phyloP scores from a whole-genome alignment of 2,329 filamentous ascomycete genomes.

The Aspergillus quadrilineatus region DNA sequence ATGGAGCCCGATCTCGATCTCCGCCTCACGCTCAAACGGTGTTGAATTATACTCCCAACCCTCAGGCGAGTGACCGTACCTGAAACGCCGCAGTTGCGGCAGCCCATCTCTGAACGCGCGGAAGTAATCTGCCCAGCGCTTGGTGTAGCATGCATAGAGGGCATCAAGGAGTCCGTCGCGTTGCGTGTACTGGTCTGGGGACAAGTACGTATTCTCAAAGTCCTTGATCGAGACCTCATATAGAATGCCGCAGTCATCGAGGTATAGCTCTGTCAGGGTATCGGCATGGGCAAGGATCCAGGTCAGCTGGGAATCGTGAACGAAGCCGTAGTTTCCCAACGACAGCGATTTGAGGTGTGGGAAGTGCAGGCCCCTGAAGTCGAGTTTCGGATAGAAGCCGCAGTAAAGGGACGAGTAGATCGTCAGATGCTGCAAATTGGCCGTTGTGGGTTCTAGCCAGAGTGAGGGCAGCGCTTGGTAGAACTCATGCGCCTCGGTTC shows the following conservation, averaged over 20 bases:
- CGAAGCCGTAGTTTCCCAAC: conserved; percentile 45
- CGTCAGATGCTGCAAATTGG: conserved; percentile 37
- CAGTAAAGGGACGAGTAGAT: conserved; percentile 41
- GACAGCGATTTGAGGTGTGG: conserved; percentile 42
- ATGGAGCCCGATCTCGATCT: conserved; percentile 17
- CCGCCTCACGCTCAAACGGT: conserved; percentile 23
- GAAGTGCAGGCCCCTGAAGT: conserved; percentile 37
- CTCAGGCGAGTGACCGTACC: conserved; percentile 11
- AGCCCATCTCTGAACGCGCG: not conserved
- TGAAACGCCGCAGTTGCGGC: not conserved
- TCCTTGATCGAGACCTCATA: conserved; percentile 11
- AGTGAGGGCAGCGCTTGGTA: conserved; percentile 2
- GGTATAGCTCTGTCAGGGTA: conserved; percentile 43
- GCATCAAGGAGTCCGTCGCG: not conserved
- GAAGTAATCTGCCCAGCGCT: conserved; percentile 2
- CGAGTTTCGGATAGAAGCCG: conserved; percentile 43
- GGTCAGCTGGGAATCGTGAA: conserved; percentile 48
- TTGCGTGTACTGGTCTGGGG: not conserved
- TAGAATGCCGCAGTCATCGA: conserved; percentile 47
- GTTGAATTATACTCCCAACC: conserved; percentile 7
- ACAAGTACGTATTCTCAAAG: not conserved
- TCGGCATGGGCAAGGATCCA: conserved; percentile 45
- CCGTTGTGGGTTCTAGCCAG: conserved; percentile 11
- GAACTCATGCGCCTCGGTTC: conserved; percentile 4
- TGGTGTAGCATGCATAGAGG: not conserved